phyloP scores from a whole-genome alignment of 768 basidiomycete genomes.

The Plicaturopsis crispa region DNA sequence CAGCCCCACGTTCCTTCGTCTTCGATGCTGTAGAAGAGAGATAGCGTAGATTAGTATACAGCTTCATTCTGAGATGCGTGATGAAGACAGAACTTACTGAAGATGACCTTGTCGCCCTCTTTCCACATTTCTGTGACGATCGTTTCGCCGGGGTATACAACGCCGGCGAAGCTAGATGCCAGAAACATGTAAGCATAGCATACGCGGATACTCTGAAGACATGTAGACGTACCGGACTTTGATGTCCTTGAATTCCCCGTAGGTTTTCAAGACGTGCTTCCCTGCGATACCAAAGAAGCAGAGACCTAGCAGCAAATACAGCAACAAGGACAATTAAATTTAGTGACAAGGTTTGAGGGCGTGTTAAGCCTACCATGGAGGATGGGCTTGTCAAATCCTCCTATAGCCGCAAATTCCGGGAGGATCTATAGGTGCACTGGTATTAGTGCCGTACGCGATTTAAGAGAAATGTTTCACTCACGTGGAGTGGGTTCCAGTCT shows the following conservation, averaged over 20 bases:
- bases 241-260: slow-evolving; percentile 83
- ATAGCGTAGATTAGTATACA: slow-evolving; percentile 4
- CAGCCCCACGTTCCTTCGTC: slow-evolving; percentile 75
- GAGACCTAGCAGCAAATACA: too few species aligned
- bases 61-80: neutral
- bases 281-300: slow-evolving; percentile 91
- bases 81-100: slow-evolving; percentile 51
- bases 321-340: too few species aligned
- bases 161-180: slow-evolving; percentile 67
- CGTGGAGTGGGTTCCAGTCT: slow-evolving; percentile 87
- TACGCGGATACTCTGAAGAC: too few species aligned
- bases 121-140: slow-evolving; percentile 98
- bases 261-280: slow-evolving; percentile 86
- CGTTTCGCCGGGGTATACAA: slow-evolving; percentile 94
- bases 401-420: slow-evolving; percentile 89
- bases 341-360: too few species aligned
- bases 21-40: slow-evolving; percentile 52
- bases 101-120: slow-evolving; percentile 84
- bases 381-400: slow-evolving; percentile 91
- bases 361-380: slow-evolving; percentile 58
- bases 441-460: neutral
- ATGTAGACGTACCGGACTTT: slow-evolving; percentile 78
- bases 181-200: neutral
- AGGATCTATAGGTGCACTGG: slow-evolving; percentile 51
- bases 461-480: slow-evolving; percentile 24